Evolutionary conservation across 306 rosid genomes (phyloP).

Genomic region (Lupinus albus): DNA sequence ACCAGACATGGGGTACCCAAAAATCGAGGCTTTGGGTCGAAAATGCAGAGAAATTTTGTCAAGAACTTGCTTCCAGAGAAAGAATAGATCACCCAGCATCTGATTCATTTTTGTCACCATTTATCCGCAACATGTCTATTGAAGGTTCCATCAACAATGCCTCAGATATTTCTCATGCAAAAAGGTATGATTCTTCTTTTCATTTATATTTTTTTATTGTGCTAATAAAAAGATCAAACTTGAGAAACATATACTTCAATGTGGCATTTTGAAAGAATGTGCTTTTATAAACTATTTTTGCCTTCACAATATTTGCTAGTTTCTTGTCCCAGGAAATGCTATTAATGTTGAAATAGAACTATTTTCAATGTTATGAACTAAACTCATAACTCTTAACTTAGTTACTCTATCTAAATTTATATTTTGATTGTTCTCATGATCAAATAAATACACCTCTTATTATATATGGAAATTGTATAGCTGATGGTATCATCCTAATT

Average conservation of each 20-base stretch:
- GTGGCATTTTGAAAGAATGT: conserved; percentile 5
- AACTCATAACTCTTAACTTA: conserved; percentile 13
- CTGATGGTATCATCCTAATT: background rate
- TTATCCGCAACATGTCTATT: conserved; percentile 50
- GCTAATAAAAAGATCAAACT: conserved; percentile 9
- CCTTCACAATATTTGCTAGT: conserved; percentile 9
- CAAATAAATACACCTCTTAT: background rate
- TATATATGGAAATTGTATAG: conserved; percentile 3
- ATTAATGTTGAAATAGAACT: conserved; percentile 24
- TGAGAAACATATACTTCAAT: conserved; percentile 16
- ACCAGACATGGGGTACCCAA: no score
- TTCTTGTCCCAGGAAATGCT: conserved; percentile 16
- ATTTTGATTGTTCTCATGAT: conserved; percentile 21
- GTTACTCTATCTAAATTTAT: conserved; percentile 14
- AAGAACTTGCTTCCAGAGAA: conserved; percentile 43
- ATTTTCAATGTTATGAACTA: conserved; percentile 5
- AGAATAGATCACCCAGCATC: conserved; percentile 51
- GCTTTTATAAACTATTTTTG: background rate
- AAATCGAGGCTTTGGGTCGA: no score
- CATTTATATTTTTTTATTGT: conserved; percentile 8
- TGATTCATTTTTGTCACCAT: conserved; percentile 62
- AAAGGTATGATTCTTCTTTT: conserved; percentile 54
- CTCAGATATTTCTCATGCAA: conserved; percentile 29
- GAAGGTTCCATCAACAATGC: conserved; percentile 39
- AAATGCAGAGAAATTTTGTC: conserved; percentile 36